phyloP scores from a whole-genome alignment of 2,329 filamentous ascomycete species.

The Scytalidium sp. region DNA sequence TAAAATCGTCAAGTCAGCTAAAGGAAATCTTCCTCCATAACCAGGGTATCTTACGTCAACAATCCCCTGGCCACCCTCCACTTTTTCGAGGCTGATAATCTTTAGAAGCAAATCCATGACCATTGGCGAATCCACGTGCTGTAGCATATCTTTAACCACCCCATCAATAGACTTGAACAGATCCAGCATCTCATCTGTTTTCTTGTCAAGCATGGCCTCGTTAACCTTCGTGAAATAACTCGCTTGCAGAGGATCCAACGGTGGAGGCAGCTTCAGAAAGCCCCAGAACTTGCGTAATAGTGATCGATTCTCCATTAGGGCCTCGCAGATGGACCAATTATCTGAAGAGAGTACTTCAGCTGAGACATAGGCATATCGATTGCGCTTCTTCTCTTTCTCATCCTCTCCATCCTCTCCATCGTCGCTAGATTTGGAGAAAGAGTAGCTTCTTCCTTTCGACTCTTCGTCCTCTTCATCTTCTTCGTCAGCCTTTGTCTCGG shows the following conservation, averaged over 20 bases:
- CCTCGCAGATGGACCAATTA: conserved; percentile 94
- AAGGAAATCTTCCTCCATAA: neutral
- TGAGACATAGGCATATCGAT: conserved; percentile 90
- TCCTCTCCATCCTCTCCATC: conserved; percentile 55
- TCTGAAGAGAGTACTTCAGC: conserved; percentile 94
- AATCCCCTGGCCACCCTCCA: conserved; percentile 85
- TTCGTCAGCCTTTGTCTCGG: conserved; percentile 48
- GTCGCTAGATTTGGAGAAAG: conserved; percentile 49
- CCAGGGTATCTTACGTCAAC: conserved; percentile 69
- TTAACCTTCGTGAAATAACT: conserved; percentile 99
- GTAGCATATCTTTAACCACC: conserved; percentile 80
- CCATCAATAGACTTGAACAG: conserved; percentile 82
- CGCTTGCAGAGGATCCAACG: conserved; percentile 88
- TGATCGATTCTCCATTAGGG: conserved; percentile 78
- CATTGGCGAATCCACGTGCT: conserved; percentile 95
- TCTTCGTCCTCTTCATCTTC: conserved; percentile 49
- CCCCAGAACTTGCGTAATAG: conserved; percentile 85
- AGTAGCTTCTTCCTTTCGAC: conserved; percentile 41
- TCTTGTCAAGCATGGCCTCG: conserved; percentile 94
- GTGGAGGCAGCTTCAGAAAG: conserved; percentile 79
- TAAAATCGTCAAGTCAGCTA: conserved; percentile 32
- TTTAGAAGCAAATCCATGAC: conserved; percentile 97
- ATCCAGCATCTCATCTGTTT: conserved; percentile 94
- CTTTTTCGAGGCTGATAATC: conserved; percentile 93
- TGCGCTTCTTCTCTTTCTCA: conserved; percentile 83